Conservation (phyloP, 345 rosid genomes). For the Orychophragmus violaceus region DNA sequence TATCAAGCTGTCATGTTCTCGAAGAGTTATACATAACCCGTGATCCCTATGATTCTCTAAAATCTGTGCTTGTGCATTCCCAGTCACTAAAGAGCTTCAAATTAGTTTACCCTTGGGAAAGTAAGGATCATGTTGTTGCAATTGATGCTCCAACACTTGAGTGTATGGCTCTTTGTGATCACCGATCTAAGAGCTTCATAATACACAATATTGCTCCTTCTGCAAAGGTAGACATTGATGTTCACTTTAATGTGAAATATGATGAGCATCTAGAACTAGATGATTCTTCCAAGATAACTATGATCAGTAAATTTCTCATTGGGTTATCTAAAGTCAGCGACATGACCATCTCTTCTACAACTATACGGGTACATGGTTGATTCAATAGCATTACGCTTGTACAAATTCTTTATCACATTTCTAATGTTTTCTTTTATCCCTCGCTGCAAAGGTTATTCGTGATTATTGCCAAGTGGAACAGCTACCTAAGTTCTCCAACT, state of each 20-base stretch:
- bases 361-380: not conserved
- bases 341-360: constrained; percentile 1
- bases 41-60: constrained; percentile 4
- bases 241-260: constrained; percentile 8
- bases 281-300: constrained; percentile 11
- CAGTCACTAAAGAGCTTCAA: not conserved
- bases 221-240: constrained; percentile 17
- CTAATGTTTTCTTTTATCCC: not conserved
- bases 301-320: constrained; percentile 7
- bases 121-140: not conserved
- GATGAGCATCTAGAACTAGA: not conserved
- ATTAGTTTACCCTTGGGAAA: not conserved
- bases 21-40: constrained; percentile 13
- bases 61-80: constrained; percentile 21
- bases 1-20: constrained; percentile 15
- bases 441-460: constrained; percentile 11
- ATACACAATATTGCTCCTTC: constrained; percentile 8
- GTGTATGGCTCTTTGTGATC: constrained; percentile 14
- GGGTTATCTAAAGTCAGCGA: constrained; percentile 4
- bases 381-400: not conserved
- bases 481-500: constrained; percentile 18
- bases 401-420: not conserved
- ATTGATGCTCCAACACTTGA: constrained; percentile 23
- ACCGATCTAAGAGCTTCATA: constrained; percentile 10
- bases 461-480: constrained; percentile 11